These are phyloP conservation scores for Clarireedia hainanense DNA, from an alignment of 2,329 filamentous ascomycete genomes.

Conservation along the genomic window DNA sequence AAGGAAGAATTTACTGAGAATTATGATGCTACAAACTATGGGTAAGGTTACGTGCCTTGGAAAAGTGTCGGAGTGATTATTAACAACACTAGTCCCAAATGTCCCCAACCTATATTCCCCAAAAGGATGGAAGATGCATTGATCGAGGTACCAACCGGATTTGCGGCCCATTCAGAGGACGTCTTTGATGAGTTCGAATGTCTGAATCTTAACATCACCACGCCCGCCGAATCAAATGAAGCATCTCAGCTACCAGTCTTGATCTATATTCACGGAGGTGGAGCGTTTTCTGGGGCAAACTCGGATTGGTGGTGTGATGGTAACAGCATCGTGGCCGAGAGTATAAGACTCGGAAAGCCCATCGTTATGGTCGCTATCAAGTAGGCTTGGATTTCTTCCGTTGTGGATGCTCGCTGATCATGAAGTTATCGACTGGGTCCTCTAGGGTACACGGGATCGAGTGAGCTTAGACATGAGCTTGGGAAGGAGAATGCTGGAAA, in stretches of 20 bases:
- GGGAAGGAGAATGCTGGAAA: conserved; percentile 2
- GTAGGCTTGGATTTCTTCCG: not conserved
- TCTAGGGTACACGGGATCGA: conserved; percentile 8
- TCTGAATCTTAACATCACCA: conserved; percentile 36
- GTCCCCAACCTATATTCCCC: conserved; percentile 6
- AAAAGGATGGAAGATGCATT: conserved; percentile 10
- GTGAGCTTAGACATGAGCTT: conserved; percentile 4
- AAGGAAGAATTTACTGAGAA: not conserved
- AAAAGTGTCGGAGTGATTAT: too few relatives aligned
- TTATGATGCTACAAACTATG: not conserved
- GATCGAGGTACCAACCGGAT: conserved; percentile 4
- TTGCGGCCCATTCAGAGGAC: not conserved
- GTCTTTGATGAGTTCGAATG: conserved; percentile 33
- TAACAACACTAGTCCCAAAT: conserved; percentile 8
- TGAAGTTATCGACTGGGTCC: conserved; percentile 10
- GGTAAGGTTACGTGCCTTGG: not conserved
- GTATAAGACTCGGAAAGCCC: not conserved
- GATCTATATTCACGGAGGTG: conserved; percentile 46
- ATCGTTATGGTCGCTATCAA: conserved; percentile 11
- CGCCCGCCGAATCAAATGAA: conserved; percentile 33
- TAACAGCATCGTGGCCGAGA: conserved; percentile 7
- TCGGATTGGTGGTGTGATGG: not conserved
- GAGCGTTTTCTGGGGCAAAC: conserved; percentile 17
- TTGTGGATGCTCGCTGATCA: not conserved
- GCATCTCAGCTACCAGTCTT: conserved; percentile 37